Percentiles rank a stretch among this genome's conserved stretches.
Conservation (phyloP, 306 rosid genomes). For the Quercus cerris region DNA sequence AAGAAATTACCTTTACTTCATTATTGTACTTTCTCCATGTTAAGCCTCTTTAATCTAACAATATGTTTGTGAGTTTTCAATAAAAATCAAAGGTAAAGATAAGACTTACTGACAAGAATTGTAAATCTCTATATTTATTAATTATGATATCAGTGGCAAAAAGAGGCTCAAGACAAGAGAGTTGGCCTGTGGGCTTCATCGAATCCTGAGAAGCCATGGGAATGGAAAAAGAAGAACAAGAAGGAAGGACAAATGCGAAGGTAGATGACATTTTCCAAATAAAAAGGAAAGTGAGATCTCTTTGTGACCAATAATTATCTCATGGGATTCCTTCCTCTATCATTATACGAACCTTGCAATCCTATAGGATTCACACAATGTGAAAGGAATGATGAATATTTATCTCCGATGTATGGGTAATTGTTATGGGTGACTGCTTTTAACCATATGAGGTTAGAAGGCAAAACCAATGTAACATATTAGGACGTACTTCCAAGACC, state of each 20-base stretch:
- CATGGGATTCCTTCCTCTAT: no score
- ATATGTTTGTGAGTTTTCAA: no score
- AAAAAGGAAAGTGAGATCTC: no score
- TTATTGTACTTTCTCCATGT: not conserved
- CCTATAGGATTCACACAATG: no score
- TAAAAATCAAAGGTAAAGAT: no score
- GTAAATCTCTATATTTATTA: not conserved
- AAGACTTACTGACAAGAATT: no score
- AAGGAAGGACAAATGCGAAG: conserved; percentile 32
- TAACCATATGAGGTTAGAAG: no score
- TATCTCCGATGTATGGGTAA: no score
- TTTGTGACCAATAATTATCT: no score
- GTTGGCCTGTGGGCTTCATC: conserved; percentile 82
- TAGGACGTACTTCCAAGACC: not conserved
- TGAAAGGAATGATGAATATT: no score
- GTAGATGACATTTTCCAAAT: not conserved
- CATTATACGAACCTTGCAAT: no score
- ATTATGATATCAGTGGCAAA: conserved; percentile 59
- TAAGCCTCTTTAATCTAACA: not conserved
- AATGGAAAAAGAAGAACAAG: conserved; percentile 46
- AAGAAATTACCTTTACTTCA: conserved; percentile 14
- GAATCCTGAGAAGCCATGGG: conserved; percentile 96
- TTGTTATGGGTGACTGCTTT: no score
- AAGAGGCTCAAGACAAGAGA: conserved; percentile 54
- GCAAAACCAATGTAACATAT: not conserved